These are phyloP conservation scores for Hypoxylon crocopeplum DNA, from an alignment of 495 filamentous ascomycete genomes.

Conservation along the genomic window DNA sequence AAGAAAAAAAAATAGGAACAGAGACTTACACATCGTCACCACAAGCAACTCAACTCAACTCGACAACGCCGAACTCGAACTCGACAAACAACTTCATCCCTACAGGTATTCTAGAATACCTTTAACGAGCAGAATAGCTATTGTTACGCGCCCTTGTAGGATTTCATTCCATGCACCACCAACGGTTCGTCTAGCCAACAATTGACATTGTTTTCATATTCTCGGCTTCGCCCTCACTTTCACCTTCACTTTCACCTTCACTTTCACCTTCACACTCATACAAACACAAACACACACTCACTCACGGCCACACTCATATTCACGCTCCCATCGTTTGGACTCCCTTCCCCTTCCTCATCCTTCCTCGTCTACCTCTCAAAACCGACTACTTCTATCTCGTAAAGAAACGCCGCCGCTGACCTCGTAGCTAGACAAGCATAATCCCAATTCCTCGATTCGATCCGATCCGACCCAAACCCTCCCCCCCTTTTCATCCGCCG, in stretches of 20 bases:
- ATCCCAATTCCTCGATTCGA: no score
- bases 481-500: neutral
- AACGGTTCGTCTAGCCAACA: slow-evolving; percentile 8
- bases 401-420: no score
- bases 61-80: neutral
- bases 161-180: slow-evolving; percentile 19
- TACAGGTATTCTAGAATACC: slow-evolving; percentile 1
- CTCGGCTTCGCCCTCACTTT: slow-evolving; percentile 1
- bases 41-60: neutral
- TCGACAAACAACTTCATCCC: no score
- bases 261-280: no score
- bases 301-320: no score
- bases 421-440: no score
- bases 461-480: neutral
- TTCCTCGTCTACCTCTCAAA: no score
- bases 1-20: slow-evolving; percentile 24
- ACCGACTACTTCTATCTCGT: no score
- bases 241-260: slow-evolving; percentile 7
- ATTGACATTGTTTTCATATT: neutral
- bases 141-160: slow-evolving; percentile 9
- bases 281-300: no score
- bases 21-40: slow-evolving; percentile 34
- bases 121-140: slow-evolving; percentile 12
- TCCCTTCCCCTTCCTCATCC: no score
- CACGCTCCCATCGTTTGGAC: no score